Percentiles rank a stretch among this genome's conserved stretches.
These are phyloP conservation scores for Ustilago curta DNA, from an alignment of 1,284 basidiomycete species.

Conservation along the genomic window DNA sequence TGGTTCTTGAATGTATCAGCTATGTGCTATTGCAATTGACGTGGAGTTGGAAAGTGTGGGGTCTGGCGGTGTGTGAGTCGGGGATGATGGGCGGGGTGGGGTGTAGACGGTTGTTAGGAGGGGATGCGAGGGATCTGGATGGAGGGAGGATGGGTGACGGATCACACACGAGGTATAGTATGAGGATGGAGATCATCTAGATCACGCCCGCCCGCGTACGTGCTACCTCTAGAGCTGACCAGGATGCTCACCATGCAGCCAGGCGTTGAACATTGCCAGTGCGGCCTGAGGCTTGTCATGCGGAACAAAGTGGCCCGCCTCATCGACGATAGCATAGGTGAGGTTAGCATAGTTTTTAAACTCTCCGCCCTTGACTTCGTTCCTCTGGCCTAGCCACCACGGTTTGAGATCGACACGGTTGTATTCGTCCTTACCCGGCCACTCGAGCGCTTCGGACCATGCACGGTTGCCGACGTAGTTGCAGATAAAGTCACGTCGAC, in stretches of 20 bases:
- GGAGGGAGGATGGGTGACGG: too few relatives aligned
- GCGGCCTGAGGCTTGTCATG: constrained; percentile 60
- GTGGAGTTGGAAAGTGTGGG: too few relatives aligned
- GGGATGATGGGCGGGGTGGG: too few relatives aligned
- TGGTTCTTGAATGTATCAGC: too few relatives aligned
- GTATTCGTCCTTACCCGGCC: constrained; percentile 55
- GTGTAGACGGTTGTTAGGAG: too few relatives aligned
- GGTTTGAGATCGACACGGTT: constrained; percentile 38
- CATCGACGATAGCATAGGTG: constrained; percentile 60
- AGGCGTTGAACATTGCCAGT: constrained; percentile 59
- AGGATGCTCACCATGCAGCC: constrained; percentile 51
- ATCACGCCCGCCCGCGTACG: too few relatives aligned
- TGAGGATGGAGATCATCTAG: too few relatives aligned
- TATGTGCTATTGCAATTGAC: too few relatives aligned
- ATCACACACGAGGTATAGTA: neutral
- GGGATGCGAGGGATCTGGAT: too few relatives aligned
- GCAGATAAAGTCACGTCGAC: constrained; percentile 65
- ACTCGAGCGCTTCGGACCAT: constrained; percentile 61
- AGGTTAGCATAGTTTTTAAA: constrained; percentile 52
- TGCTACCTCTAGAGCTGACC: too few relatives aligned
- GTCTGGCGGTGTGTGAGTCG: too few relatives aligned
- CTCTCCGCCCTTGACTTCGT: constrained; percentile 42
- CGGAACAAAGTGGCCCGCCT: constrained; percentile 67
- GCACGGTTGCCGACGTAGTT: constrained; percentile 62
- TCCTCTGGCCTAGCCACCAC: constrained; percentile 43